A percentile compares a stretch with the other conserved stretches of the same genome.
These are phyloP conservation scores for Xylaria multiplex DNA, from an alignment of 2,329 filamentous ascomycete genomes.

Conservation along the genomic window DNA sequence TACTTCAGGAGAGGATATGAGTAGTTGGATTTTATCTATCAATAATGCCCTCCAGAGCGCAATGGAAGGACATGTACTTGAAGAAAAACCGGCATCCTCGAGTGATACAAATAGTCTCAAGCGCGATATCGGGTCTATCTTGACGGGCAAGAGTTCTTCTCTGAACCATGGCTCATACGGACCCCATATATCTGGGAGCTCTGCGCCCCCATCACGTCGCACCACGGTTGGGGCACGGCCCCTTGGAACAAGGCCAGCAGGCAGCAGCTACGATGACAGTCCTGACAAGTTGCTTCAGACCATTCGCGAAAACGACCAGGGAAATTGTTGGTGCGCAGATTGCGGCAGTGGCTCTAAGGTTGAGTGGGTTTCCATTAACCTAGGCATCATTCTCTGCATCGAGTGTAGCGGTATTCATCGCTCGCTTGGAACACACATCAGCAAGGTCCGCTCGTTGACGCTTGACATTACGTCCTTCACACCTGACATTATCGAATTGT, in stretches of 20 bases:
- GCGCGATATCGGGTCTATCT: conserved; percentile 89
- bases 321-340: conserved; percentile 93
- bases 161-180: conserved; percentile 63
- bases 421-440: conserved; percentile 95
- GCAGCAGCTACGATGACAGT: conserved; percentile 80
- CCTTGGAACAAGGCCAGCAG: conserved; percentile 72
- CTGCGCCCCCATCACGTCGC: conserved; percentile 76
- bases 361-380: conserved; percentile 98
- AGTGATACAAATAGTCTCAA: conserved; percentile 69
- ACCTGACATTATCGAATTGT: conserved; percentile 92
- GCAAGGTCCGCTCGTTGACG: conserved; percentile 94
- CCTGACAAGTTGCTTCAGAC: conserved; percentile 87
- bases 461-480: conserved; percentile 97
- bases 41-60: conserved; percentile 98
- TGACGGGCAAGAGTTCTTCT: conserved; percentile 90
- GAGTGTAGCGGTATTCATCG: conserved; percentile 98
- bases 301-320: conserved; percentile 88
- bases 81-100: conserved; percentile 59
- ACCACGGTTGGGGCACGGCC: conserved; percentile 93
- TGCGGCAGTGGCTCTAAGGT: conserved; percentile 92
- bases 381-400: conserved; percentile 95
- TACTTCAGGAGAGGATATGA: conserved; percentile 98
- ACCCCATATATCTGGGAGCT: conserved; percentile 59
- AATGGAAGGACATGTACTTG: conserved; percentile 80
- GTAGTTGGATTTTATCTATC: conserved; percentile 93